These are phyloP conservation scores for Fusarium equiseti DNA, from an alignment of 2,329 filamentous ascomycete species.

Conservation along the genomic window DNA sequence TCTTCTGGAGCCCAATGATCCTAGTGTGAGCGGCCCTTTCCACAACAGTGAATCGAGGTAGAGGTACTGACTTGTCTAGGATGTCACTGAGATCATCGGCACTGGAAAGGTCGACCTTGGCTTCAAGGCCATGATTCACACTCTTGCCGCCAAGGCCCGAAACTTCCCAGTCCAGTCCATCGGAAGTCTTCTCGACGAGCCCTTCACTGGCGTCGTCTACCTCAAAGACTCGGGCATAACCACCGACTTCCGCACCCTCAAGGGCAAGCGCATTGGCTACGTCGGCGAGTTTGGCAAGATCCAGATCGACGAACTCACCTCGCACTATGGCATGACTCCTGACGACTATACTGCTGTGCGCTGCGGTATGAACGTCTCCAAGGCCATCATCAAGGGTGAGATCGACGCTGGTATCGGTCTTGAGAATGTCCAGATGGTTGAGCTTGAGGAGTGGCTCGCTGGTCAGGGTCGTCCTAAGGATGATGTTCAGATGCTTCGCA, in stretches of 20 bases:
- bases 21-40: constrained; percentile 64
- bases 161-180: constrained; percentile 79
- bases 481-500: constrained; percentile 84
- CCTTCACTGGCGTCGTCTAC: constrained; percentile 83
- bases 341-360: constrained; percentile 81
- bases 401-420: constrained; percentile 83
- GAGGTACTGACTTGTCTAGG: constrained; percentile 55
- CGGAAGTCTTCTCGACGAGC: constrained; percentile 81
- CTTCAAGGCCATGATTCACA: constrained; percentile 89
- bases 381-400: constrained; percentile 77
- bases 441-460: constrained; percentile 81
- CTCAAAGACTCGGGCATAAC: constrained; percentile 81
- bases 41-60: fast-evolving
- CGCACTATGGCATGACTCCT: constrained; percentile 80
- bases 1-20: constrained; percentile 82
- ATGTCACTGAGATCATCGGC: constrained; percentile 86
- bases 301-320: constrained; percentile 84
- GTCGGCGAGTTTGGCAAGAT: constrained; percentile 87
- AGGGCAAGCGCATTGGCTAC: constrained; percentile 82
- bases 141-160: constrained; percentile 80
- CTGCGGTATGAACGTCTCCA: constrained; percentile 85
- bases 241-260: constrained; percentile 78
- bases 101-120: constrained; percentile 81
- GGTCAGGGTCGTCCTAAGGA: constrained; percentile 70
- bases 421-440: constrained; percentile 87